Evolutionary conservation across 139 green algal species (phyloP).

Genomic region (Desmodesmus armatus): DNA sequence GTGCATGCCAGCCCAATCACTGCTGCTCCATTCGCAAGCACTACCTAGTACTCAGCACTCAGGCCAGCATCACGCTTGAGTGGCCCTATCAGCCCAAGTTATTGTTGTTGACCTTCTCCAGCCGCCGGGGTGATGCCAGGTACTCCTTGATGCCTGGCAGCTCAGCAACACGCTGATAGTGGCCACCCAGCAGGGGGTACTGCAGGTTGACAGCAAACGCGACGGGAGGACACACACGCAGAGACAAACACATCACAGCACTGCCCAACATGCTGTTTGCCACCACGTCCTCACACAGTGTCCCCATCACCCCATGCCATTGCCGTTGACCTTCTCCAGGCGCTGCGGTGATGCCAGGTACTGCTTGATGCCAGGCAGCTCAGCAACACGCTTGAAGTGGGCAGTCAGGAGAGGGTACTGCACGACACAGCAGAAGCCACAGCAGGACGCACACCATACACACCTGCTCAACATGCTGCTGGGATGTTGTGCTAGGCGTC

Average conservation of each 20-base stretch:
- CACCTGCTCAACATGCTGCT: too few species aligned
- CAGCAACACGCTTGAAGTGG: constrained; percentile 47
- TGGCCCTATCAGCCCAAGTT: constrained; percentile 56
- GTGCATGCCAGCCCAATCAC: too few species aligned
- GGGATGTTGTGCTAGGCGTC: too few species aligned
- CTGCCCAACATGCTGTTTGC: not conserved
- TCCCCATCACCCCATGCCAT: constrained; percentile 57
- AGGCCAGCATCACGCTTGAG: too few species aligned
- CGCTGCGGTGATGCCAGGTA: constrained; percentile 54
- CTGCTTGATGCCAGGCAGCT: constrained; percentile 54
- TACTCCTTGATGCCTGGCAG: constrained; percentile 62
- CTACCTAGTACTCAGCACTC: too few species aligned
- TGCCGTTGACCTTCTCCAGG: constrained; percentile 57
- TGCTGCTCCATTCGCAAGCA: too few species aligned
- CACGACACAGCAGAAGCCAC: too few species aligned
- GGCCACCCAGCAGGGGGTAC: constrained; percentile 58
- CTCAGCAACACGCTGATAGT: constrained; percentile 47
- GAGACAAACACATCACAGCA: not conserved
- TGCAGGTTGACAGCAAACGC: too few species aligned
- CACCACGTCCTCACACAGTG: too few species aligned
- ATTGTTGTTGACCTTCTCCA: constrained; percentile 60
- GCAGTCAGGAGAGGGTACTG: constrained; percentile 60
- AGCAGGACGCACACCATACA: too few species aligned
- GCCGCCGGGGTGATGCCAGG: constrained; percentile 43
- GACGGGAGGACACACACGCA: too few species aligned